Conservation (phyloP, 148 eudicot species). For the Rhododendron henanense region DNA sequence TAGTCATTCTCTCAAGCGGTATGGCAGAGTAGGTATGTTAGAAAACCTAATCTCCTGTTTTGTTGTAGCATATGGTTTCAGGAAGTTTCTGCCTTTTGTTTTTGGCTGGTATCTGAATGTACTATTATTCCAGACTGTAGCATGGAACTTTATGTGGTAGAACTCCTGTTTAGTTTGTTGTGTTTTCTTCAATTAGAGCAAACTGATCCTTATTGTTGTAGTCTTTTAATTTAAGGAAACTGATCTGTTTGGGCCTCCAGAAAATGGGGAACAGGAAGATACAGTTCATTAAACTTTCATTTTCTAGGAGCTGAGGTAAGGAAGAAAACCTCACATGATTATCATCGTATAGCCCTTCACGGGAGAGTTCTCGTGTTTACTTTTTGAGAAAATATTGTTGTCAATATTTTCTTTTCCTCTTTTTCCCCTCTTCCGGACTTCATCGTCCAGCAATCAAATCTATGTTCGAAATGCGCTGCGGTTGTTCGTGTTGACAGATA, state of each 20-base stretch:
- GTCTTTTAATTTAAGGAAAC: background rate
- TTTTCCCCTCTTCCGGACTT: background rate
- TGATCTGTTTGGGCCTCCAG: background rate
- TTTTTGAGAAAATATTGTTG: background rate
- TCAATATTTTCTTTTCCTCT: background rate
- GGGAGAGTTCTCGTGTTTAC: background rate
- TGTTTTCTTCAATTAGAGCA: background rate
- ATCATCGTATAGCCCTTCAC: background rate
- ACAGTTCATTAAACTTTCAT: background rate
- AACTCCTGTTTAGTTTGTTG: background rate
- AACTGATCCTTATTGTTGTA: background rate
- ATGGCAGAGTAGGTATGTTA: background rate
- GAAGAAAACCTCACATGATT: background rate
- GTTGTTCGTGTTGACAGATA: background rate
- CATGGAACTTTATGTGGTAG: background rate
- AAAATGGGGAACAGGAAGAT: background rate
- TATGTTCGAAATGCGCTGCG: background rate
- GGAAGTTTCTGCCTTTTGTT: background rate
- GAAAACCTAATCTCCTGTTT: background rate
- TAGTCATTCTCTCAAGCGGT: background rate
- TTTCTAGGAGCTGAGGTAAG: background rate
- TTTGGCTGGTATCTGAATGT: background rate
- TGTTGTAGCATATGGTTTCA: background rate
- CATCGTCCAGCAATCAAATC: background rate
- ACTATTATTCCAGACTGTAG: conserved; percentile 1